A percentile compares a stretch with the other conserved stretches of the same genome.
phyloP scores from a whole-genome alignment of 2,329 filamentous ascomycete species.

The Alternaria ventricosa region DNA sequence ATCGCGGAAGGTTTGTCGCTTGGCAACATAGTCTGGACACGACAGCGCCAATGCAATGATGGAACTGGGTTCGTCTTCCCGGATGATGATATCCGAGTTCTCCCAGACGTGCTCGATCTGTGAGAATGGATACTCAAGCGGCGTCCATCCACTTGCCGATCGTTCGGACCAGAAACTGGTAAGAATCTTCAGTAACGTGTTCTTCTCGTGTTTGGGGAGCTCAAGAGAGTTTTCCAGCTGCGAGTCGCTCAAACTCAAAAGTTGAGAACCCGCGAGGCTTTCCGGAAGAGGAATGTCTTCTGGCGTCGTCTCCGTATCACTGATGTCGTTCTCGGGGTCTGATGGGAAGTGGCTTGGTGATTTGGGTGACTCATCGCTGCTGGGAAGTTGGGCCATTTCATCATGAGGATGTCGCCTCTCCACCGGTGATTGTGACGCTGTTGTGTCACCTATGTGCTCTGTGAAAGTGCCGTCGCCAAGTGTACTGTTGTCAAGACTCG shows the following conservation, averaged over 20 bases:
- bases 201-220: slow-evolving; percentile 90
- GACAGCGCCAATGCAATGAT: slow-evolving; percentile 92
- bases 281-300: slow-evolving; percentile 71
- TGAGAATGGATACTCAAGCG: slow-evolving; percentile 85
- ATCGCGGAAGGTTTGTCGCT: slow-evolving; percentile 71
- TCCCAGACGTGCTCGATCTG: slow-evolving; percentile 92
- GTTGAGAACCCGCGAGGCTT: slow-evolving; percentile 63
- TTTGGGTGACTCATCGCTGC: slow-evolving; percentile 34
- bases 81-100: slow-evolving; percentile 94
- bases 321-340: slow-evolving; percentile 60
- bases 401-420: slow-evolving; percentile 38
- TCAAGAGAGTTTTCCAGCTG: slow-evolving; percentile 70
- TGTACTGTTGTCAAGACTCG: slow-evolving; percentile 47
- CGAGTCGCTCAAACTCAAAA: slow-evolving; percentile 60
- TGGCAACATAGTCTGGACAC: slow-evolving; percentile 84
- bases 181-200: slow-evolving; percentile 90
- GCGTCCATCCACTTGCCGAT: slow-evolving; percentile 91
- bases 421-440: slow-evolving; percentile 43
- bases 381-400: slow-evolving; percentile 17
- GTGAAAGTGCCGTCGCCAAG: slow-evolving; percentile 45
- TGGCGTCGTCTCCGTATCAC: slow-evolving; percentile 74
- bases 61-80: slow-evolving; percentile 96
- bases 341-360: slow-evolving; percentile 53
- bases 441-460: slow-evolving; percentile 39
- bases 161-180: slow-evolving; percentile 99